Percentiles rank a stretch among this genome's conserved stretches.
Evolutionary conservation across 371 early-diverging fungal species (phyloP).

Genomic region (Smittium mucronatum): DNA sequence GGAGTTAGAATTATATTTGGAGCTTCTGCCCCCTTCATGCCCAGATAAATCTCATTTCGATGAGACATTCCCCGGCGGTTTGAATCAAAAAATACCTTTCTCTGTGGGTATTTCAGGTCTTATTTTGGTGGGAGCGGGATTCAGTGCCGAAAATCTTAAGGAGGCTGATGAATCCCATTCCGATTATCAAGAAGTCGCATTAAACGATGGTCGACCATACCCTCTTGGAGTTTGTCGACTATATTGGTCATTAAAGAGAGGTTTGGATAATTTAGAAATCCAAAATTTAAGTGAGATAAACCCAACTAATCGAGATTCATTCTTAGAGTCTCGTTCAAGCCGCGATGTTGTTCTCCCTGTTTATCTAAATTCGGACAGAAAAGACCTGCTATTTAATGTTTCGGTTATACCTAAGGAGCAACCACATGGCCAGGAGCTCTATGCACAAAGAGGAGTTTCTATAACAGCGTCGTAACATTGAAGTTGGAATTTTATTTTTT

Average conservation of each 20-base stretch:
- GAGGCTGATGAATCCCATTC: too few species aligned
- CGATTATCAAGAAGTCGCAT: conserved; percentile 26
- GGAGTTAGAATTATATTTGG: conserved; percentile 44
- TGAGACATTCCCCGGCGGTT: not conserved
- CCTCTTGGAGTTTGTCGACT: conserved; percentile 14
- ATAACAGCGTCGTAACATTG: too few species aligned
- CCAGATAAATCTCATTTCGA: not conserved
- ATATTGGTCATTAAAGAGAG: conserved; percentile 5
- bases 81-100: conserved; percentile 14
- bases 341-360: conserved; percentile 48
- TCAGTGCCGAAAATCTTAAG: conserved; percentile 30
- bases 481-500: too few species aligned
- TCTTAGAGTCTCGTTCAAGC: conserved; percentile 8
- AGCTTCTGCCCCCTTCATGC: conserved; percentile 19
- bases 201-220: conserved; percentile 40
- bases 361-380: conserved; percentile 70
- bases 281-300: conserved; percentile 7
- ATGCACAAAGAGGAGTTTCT: conserved; percentile 66
- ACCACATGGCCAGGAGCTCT: conserved; percentile 24
- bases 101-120: conserved; percentile 33
- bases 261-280: not conserved
- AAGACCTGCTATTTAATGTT: conserved; percentile 58
- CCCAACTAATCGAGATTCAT: not conserved
- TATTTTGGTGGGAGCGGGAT: conserved; percentile 55
- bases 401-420: conserved; percentile 33